Conservation (phyloP, 2,329 filamentous ascomycete species). For the Colletotrichum falcatum region DNA sequence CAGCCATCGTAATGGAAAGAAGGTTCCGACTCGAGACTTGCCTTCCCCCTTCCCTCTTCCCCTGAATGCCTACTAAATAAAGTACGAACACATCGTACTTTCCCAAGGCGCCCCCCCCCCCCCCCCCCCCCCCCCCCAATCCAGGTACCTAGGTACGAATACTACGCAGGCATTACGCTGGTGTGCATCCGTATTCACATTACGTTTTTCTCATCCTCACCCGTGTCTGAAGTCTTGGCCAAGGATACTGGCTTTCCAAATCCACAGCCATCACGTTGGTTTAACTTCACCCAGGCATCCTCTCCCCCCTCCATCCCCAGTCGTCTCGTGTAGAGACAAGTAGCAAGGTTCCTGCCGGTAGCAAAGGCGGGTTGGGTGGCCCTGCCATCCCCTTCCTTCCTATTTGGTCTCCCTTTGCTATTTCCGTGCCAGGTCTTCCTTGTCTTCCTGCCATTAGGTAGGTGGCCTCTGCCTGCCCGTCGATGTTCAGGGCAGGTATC, state of each 20-base stretch:
- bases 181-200: background rate
- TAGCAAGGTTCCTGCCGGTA: conserved; percentile 21
- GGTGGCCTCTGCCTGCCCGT: background rate
- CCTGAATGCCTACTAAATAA: no score
- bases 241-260: conserved; percentile 3
- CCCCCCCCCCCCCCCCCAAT: background rate
- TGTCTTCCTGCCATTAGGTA: background rate
- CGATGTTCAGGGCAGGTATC: background rate
- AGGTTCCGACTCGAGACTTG: background rate
- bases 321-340: conserved; percentile 30
- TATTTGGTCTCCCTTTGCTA: background rate
- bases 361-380: conserved; percentile 4
- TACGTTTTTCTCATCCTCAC: background rate
- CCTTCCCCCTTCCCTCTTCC: no score
- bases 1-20: background rate
- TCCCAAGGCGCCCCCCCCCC: no score
- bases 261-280: conserved; percentile 10
- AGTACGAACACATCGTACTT: no score
- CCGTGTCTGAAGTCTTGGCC: background rate
- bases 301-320: background rate
- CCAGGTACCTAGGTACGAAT: no score
- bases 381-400: background rate
- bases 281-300: conserved; percentile 5
- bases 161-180: no score
- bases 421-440: background rate